Evolutionary conservation across 73 alveolate genomes (phyloP), one percentile per base, ranked within the genome.

Genomic region (Durusdinium trenchii): DNA sequence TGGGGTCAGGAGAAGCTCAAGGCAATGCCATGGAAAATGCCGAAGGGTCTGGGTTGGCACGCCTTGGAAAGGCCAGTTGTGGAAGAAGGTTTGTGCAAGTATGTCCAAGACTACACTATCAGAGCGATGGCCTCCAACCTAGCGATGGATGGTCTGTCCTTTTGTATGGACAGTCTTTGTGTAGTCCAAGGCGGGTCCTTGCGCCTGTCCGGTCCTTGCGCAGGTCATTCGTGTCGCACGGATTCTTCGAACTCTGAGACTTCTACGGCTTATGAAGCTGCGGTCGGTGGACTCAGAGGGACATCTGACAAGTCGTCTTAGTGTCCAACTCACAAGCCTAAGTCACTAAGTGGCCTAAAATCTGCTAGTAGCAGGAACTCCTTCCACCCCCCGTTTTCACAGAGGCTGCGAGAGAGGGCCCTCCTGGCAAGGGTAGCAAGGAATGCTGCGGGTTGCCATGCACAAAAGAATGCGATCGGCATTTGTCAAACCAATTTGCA

Each of bases 141-240:
- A n/a, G n/a, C n/a, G n/a, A n/a, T n/a, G n/a, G n/a, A n/a, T n/a
- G n/a, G n/a, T n/a, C n/a, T n/a, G n/a, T n/a, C n/a, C n/a, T n/a
- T n/a, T n/a, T n/a, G n/a, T 61, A 1, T 30, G 76, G 38, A 30
- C n/a, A 10, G n/a, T 32, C 30, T 62, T 36, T 9, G n/a, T 62
- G 76, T 36, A 32, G 35, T 30, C 76, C 76, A 36, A 32, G 40
- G 40, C 18, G 10, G 28, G 28, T 62, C 0, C n/a, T 32, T 30
- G 28, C 76, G 76, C 28, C n/a, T 9, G 28, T 62, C 26, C 71
- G 1, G 73, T n/a, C n/a, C n/a, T n/a, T n/a, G n/a, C n/a, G 18
- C 64, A 86, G 96, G 96, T 90, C 43, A 90, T 90, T 43, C 96
- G 96, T 12, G 96, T 90, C 42, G 96, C 96, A 16, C 82, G 96